phyloP scores from a whole-genome alignment of 2,329 filamentous ascomycete species.

The Aspergillus pseudonomiae region DNA sequence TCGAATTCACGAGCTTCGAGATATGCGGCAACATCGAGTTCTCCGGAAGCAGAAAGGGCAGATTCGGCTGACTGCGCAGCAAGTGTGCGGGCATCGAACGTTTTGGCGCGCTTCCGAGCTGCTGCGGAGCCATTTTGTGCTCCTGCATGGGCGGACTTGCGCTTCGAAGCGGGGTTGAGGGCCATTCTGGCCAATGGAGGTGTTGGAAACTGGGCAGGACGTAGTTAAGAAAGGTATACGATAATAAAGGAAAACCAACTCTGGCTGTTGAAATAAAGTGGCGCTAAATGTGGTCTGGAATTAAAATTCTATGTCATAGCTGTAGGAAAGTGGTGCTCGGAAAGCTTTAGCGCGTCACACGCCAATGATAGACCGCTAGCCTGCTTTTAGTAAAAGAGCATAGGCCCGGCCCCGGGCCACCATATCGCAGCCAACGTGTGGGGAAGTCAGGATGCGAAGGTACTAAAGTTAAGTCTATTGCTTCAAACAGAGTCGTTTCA shows the following conservation, averaged over 20 bases:
- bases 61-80: conserved; percentile 50
- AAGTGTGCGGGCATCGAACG: conserved; percentile 46
- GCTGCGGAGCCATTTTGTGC: conserved; percentile 29
- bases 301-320: conserved; percentile 1
- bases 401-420: too few species aligned
- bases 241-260: neutral
- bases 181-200: conserved; percentile 32
- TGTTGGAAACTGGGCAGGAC: neutral
- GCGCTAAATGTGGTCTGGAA: neutral
- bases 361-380: conserved; percentile 18
- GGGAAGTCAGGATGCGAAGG: too few species aligned
- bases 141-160: conserved; percentile 31
- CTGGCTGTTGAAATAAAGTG: neutral
- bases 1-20: conserved; percentile 85
- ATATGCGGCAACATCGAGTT: conserved; percentile 83
- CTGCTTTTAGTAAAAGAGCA: too few species aligned
- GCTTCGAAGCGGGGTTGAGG: conserved; percentile 33
- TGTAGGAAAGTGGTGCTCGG: conserved; percentile 6
- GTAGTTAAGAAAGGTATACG: neutral
- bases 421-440: too few species aligned
- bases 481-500: too few species aligned
- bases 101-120: conserved; percentile 48
- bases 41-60: conserved; percentile 64
- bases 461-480: too few species aligned
- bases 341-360: conserved; percentile 27